A percentile compares a stretch with the other conserved stretches of the same genome.
Conservation (phyloP, 2,329 filamentous ascomycete genomes). For the Apiospora aurea region DNA sequence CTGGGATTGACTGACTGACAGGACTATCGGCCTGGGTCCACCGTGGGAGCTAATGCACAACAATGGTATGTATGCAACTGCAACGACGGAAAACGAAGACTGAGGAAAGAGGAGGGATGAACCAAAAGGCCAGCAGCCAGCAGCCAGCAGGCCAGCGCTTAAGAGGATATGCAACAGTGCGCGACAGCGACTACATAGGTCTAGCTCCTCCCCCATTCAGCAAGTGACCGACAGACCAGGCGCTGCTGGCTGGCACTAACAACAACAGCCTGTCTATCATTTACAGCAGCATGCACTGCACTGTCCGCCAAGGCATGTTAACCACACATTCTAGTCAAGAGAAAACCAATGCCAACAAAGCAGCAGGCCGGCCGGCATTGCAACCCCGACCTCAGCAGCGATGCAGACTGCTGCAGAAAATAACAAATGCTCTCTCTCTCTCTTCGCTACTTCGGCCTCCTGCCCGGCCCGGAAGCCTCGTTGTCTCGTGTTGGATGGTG, state of each 20-base stretch:
- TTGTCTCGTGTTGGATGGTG: constrained; percentile 1
- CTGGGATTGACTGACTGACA: background rate
- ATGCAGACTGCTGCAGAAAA: background rate
- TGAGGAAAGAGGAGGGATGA: background rate
- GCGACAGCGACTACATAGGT: background rate
- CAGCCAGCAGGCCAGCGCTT: background rate
- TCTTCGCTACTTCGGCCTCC: constrained; percentile 6
- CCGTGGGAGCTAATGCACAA: constrained; percentile 20
- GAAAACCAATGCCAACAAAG: background rate
- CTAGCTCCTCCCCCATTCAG: constrained; percentile 1
- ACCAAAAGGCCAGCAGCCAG: background rate
- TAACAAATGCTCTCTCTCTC: background rate
- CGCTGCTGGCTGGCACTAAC: background rate
- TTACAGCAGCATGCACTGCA: constrained; percentile 10
- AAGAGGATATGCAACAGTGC: background rate
- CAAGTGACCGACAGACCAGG: constrained; percentile 1
- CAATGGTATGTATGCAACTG: background rate
- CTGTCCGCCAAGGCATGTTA: constrained; percentile 4
- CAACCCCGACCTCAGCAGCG: background rate
- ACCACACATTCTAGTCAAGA: background rate
- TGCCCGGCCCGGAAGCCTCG: constrained; percentile 7
- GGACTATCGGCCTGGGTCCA: background rate
- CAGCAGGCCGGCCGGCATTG: constrained; percentile 9
- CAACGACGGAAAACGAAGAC: background rate
- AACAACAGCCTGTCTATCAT: background rate